phyloP scores from a whole-genome alignment of 331 rosid species.

The Acacia pycnantha region DNA sequence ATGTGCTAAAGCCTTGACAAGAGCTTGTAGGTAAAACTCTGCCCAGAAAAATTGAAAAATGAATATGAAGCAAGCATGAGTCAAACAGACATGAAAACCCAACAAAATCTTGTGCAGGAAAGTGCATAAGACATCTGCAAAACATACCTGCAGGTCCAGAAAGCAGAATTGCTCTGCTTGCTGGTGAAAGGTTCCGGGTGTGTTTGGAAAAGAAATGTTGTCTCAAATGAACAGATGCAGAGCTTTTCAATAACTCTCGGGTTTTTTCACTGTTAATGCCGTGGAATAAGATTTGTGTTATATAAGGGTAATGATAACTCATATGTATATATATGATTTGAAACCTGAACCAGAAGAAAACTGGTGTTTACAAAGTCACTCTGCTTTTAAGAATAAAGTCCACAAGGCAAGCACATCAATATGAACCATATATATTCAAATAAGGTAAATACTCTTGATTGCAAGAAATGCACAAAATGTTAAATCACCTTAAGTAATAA shows the following conservation, averaged over 20 bases:
- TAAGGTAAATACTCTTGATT: neutral
- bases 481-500: conserved; percentile 71
- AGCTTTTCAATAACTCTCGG: conserved; percentile 63
- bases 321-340: neutral
- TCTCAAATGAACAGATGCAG: conserved; percentile 79
- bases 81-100: neutral
- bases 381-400: neutral
- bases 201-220: conserved; percentile 63
- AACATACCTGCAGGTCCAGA: conserved; percentile 77
- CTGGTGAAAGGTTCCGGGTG: conserved; percentile 88
- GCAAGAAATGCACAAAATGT: neutral
- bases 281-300: conserved; percentile 23
- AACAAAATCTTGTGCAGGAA: neutral
- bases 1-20: conserved; percentile 81
- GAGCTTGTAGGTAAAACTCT: conserved; percentile 84
- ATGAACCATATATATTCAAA: neutral
- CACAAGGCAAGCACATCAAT: neutral
- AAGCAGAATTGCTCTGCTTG: conserved; percentile 85
- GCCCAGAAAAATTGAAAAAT: conserved; percentile 17
- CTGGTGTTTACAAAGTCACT: neutral
- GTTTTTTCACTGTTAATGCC: conserved; percentile 63
- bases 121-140: neutral
- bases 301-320: neutral
- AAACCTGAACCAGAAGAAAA: neutral
- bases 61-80: conserved; percentile 8